Evolutionary conservation across 768 basidiomycete genomes (phyloP), one percentile per base, ranked within the genome.

Genomic region (Wakefieldia striispora): DNA sequence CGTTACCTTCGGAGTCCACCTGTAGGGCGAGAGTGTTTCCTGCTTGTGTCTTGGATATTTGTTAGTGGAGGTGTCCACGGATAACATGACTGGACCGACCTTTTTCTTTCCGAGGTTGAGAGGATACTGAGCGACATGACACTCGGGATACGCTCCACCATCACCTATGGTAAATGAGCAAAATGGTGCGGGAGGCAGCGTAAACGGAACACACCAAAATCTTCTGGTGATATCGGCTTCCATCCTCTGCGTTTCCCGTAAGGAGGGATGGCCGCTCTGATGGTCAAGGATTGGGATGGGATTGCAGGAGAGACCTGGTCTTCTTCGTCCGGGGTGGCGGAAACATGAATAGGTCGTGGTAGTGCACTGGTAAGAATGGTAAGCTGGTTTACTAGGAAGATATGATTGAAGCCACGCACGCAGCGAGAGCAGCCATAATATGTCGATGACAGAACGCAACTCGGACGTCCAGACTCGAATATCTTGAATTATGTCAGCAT

Each of bases 61-160:
- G 20, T 58, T 17, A 44, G 33, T 35, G 17, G 29, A 31, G 33
- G 21, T 23, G 51, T 24, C 16, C 31, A 29, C 27, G 24, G 27
- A 27, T 24, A 2, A 21, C 7, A 10, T 42, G 10, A 40, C 24
- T 3, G 4, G 7, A 64, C 82, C 55, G 45, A 86, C 93, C 82
- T 95, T 95, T 80, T 97, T 97, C 72, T 82, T 81, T 48, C 95
- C 95, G 80, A 99, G 85, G 49, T 92, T 91, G 54, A 98, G 69
- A 11, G 95, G 95, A 73, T 97, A 99, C 67, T 99, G 95, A 6
- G 97, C 97, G 45, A 95, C 74, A 78, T 95, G 93, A 68, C 95
- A 97, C 74, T 99, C 93, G 4, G 93, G 93, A 70, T 85, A 91
- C 48, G 92, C 76, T 58, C 91, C 92, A 55, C 92, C 91, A 62